These are phyloP conservation scores for Eutypella sp. DNA, from an alignment of 2,329 filamentous ascomycete species.

Conservation along the genomic window DNA sequence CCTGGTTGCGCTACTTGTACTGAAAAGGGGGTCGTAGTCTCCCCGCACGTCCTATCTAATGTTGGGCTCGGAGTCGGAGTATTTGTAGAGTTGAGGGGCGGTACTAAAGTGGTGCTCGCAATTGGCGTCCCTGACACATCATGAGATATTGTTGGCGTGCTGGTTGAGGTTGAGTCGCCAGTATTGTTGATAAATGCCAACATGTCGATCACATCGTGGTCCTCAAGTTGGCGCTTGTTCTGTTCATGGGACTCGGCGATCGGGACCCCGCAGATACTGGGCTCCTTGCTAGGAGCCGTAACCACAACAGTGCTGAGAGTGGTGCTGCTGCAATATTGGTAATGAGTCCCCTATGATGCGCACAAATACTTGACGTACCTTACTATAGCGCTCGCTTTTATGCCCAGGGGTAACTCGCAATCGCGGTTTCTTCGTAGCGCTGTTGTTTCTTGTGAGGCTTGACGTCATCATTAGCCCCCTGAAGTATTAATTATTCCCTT, in stretches of 20 bases:
- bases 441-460: slow-evolving; percentile 3
- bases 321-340: slow-evolving; percentile 3
- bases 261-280: slow-evolving; percentile 9
- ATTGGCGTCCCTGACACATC: slow-evolving; percentile 1
- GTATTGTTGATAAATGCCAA: slow-evolving; percentile 10
- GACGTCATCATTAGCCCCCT: neutral
- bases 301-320: slow-evolving; percentile 5
- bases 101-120: neutral
- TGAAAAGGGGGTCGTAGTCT: slow-evolving; percentile 19
- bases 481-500: neutral
- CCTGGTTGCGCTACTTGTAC: slow-evolving; percentile 22
- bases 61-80: slow-evolving; percentile 10
- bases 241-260: slow-evolving; percentile 6
- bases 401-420: slow-evolving; percentile 8
- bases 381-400: slow-evolving; percentile 4
- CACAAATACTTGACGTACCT: slow-evolving; percentile 9
- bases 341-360: too few species aligned
- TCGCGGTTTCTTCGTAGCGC: slow-evolving; percentile 6
- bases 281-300: slow-evolving; percentile 5
- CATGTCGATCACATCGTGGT: slow-evolving; percentile 11
- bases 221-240: slow-evolving; percentile 13
- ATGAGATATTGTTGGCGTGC: neutral
- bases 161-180: neutral
- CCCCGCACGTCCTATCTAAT: slow-evolving; percentile 19
- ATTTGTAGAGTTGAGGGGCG: slow-evolving; percentile 2